These are phyloP conservation scores for Naematelia aurantialba DNA, from an alignment of 768 basidiomycete genomes.

Conservation along the genomic window DNA sequence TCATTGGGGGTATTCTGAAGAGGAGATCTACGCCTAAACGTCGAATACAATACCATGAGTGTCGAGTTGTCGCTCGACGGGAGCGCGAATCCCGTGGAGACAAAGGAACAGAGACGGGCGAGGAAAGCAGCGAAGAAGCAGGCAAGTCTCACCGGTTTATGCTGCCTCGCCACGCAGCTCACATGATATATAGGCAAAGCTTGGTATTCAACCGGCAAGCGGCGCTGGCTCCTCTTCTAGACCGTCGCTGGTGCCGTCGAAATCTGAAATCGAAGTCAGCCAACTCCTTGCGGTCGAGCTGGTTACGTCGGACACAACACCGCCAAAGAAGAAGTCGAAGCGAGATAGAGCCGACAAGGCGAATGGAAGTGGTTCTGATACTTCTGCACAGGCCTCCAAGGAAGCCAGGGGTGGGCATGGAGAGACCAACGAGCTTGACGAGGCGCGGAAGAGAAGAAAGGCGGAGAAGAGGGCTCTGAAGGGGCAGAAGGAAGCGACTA, in stretches of 20 bases:
- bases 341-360: neutral
- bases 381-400: neutral
- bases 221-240: neutral
- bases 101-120: neutral
- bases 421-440: constrained; percentile 21
- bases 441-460: constrained; percentile 13
- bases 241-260: neutral
- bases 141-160: neutral
- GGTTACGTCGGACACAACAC: neutral
- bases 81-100: neutral
- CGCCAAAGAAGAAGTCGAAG: neutral
- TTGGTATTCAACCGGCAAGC: neutral
- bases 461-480: constrained; percentile 13
- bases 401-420: neutral
- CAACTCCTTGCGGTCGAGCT: neutral
- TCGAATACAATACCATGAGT: neutral
- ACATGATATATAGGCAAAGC: neutral
- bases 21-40: neutral
- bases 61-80: too few species aligned
- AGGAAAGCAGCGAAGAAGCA: neutral
- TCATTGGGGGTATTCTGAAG: too few species aligned
- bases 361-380: neutral
- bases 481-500: constrained; percentile 3
- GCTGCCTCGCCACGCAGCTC: neutral
- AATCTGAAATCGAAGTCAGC: neutral